Evolutionary conservation across 768 basidiomycete genomes (phyloP).

Genomic region (Tephrocybe sp.): DNA sequence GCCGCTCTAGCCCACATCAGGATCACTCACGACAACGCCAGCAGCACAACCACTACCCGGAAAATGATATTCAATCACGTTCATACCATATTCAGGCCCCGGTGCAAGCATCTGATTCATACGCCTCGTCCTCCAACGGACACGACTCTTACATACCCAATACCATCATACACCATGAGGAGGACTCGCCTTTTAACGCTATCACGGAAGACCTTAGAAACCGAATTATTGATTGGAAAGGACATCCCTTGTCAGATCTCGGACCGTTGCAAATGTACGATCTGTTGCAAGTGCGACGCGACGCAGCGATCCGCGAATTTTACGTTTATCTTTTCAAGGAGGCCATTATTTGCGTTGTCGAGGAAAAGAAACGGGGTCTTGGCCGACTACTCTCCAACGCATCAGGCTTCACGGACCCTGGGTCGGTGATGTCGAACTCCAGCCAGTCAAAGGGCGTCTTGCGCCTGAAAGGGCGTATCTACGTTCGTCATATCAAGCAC

Average conservation of each 20-base stretch:
- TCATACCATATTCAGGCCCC: slow-evolving; percentile 27
- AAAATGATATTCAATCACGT: slow-evolving; percentile 23
- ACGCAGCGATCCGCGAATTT: slow-evolving; percentile 88
- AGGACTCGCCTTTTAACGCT: slow-evolving; percentile 74
- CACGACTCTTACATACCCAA: slow-evolving; percentile 27
- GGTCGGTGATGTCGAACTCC: slow-evolving; percentile 37
- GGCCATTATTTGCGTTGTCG: slow-evolving; percentile 96
- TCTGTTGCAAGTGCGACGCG: slow-evolving; percentile 83
- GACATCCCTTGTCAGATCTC: slow-evolving; percentile 85
- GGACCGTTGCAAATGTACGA: slow-evolving; percentile 93
- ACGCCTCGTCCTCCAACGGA: slow-evolving; percentile 29
- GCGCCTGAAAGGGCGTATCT: slow-evolving; percentile 92
- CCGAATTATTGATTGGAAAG: slow-evolving; percentile 96
- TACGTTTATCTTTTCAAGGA: slow-evolving; percentile 97
- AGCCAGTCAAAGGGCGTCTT: slow-evolving; percentile 65
- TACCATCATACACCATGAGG: slow-evolving; percentile 44
- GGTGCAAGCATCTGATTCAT: slow-evolving; percentile 26
- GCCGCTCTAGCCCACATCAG: slow-evolving; percentile 40
- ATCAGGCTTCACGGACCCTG: slow-evolving; percentile 50
- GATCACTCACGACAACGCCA: slow-evolving; percentile 29
- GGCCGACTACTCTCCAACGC: slow-evolving; percentile 71
- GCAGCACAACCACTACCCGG: slow-evolving; percentile 19
- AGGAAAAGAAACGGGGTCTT: slow-evolving; percentile 87
- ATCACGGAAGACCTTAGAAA: slow-evolving; percentile 88
- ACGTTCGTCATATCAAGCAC: slow-evolving; percentile 90